Evolutionary conservation across 2,329 filamentous ascomycete genomes (phyloP), one percentile per base, ranked within the genome.

Genomic region (Pseudogymnoascus sp.): DNA sequence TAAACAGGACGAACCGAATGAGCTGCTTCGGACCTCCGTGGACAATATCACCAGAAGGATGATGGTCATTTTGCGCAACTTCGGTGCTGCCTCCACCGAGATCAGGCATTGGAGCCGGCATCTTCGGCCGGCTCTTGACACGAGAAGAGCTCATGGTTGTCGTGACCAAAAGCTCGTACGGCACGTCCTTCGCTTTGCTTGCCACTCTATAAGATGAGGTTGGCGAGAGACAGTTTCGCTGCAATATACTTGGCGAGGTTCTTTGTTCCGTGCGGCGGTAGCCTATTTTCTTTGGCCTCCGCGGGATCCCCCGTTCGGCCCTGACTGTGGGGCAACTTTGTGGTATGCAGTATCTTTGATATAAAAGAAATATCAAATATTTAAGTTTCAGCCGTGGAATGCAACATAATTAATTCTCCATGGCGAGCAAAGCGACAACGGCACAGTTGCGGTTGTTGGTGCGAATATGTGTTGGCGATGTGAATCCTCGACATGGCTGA

Each of bases 41-140:
- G 50, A 70, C 71, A 11, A 72, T 67, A 12, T 68, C 65, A 50
- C 71, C 72, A 47, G 66, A 71, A 12, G 72, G 72, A 61, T 74
- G 72, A 4, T 30, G 35, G 35, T 63, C 67, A 57, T 63, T 61
- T 33, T 61, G 20, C n/a, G 50, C 60, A n/a, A 66, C 61, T 60
- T 62, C 64, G 11, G 50, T 61, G n/a, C 58, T 63, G 30, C 58
- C 60, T 38, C 47, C 60, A 16, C 60, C 60, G n/a, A 61, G 50
- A 41, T 61, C 50, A n/a, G 60, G 60, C 37, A 61, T 37, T 8
- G 60, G 60, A 33, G 47, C 33, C 20, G 60, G 60, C 38, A 61
- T 58, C 35, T 58, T 58, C 35, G 57, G 47, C 47, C 47, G 47
- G 59, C 47, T 58, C 59, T 59, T 59, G 58, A 59, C 8, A 25